These are phyloP conservation scores for Trichoderma atroviride DNA, from an alignment of 2,329 filamentous ascomycete species.

Conservation along the genomic window DNA sequence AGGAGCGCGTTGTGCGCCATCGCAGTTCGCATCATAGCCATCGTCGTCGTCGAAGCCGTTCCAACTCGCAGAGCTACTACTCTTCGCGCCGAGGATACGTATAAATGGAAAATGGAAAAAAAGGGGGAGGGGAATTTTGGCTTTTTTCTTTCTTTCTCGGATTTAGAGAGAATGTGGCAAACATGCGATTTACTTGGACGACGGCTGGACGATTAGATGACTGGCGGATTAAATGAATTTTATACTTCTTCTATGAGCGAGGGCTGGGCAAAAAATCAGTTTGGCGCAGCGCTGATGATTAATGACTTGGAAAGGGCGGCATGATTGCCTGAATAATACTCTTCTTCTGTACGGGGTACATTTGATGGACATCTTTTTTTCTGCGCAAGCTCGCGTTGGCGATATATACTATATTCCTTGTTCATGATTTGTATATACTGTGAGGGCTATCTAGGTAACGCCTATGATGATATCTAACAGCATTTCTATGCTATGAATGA, in stretches of 20 bases:
- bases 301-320: slow-evolving; percentile 9
- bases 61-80: slow-evolving; percentile 48
- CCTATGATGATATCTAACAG: slow-evolving; percentile 2
- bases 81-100: slow-evolving; percentile 58
- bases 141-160: not conserved
- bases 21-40: slow-evolving; percentile 46
- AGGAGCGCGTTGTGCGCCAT: slow-evolving; percentile 30
- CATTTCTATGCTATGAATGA: not conserved
- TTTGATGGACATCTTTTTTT: not conserved
- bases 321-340: not conserved
- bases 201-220: not conserved
- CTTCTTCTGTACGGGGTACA: not conserved
- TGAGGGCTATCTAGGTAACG: not conserved
- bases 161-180: not conserved
- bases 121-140: no score
- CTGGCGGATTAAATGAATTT: not conserved
- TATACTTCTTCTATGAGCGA: not conserved
- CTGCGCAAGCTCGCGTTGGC: not conserved
- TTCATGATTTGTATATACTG: slow-evolving; percentile 13
- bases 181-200: not conserved
- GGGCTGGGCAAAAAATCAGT: not conserved
- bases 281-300: slow-evolving; percentile 13
- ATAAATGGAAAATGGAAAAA: slow-evolving; percentile 33
- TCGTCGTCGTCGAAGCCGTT: slow-evolving; percentile 45
- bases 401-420: not conserved